Percentiles rank a stretch among this genome's conserved stretches.
Evolutionary conservation across 2,329 filamentous ascomycete genomes (phyloP).

Genomic region (Corynespora cassiicola): DNA sequence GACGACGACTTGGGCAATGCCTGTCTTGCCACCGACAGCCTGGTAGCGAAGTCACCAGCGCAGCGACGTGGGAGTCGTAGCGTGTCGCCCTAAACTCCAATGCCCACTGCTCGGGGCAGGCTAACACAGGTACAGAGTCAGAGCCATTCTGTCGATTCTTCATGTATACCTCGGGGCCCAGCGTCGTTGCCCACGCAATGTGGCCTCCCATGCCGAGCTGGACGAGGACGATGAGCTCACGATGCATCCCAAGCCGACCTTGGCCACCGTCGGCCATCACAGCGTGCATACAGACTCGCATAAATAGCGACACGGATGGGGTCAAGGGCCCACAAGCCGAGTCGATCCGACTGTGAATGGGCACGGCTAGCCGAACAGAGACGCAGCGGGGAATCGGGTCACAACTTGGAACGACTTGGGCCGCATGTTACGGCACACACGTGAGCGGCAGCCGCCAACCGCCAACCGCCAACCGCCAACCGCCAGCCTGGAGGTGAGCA

Average conservation of each 20-base stretch:
- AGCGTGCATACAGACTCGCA: conserved; percentile 21
- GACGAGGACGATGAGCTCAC: too few relatives aligned
- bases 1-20: conserved; percentile 10
- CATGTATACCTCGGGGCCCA: too few relatives aligned
- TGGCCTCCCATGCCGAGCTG: too few relatives aligned
- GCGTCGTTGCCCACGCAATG: too few relatives aligned
- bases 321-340: conserved; percentile 20
- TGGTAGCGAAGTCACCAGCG: conserved; percentile 41
- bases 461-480: too few relatives aligned
- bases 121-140: too few relatives aligned
- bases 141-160: too few relatives aligned
- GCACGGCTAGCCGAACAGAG: conserved; percentile 14
- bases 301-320: conserved; percentile 24
- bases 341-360: conserved; percentile 6
- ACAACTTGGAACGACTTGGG: too few relatives aligned
- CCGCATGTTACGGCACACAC: conserved; percentile 15
- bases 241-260: conserved; percentile 3
- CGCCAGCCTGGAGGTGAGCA: too few relatives aligned
- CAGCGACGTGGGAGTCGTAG: conserved; percentile 32
- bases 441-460: too few relatives aligned
- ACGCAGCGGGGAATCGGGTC: conserved; percentile 39
- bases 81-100: conserved; percentile 26
- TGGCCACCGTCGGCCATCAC: conserved; percentile 12
- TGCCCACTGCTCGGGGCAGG: too few relatives aligned
- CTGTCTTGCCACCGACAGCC: conserved; percentile 29